Conservation (phyloP, 2,329 filamentous ascomycete species). For the Nothophaeocryptopus gaeumannii region DNA sequence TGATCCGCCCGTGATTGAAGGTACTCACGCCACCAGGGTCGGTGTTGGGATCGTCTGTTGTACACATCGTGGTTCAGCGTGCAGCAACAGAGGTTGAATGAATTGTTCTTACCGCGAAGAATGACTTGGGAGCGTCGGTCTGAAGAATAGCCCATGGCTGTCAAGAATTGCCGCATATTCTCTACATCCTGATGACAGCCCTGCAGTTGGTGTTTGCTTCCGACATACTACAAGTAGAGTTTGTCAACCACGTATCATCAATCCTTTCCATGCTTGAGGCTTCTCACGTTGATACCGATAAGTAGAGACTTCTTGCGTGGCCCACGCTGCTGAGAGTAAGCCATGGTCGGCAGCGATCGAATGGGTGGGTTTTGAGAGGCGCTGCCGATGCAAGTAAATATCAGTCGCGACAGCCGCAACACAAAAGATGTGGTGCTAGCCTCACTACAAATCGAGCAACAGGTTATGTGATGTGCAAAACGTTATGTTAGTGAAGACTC, state of each 20-base stretch:
- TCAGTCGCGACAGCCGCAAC: too few species aligned
- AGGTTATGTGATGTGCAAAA: not conserved
- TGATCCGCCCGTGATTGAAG: not conserved
- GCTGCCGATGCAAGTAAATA: not conserved
- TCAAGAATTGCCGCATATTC: conserved; percentile 49
- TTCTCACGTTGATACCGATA: conserved; percentile 52
- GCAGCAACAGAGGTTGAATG: too few species aligned
- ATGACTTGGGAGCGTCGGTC: conserved; percentile 38
- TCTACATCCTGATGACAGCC: conserved; percentile 49
- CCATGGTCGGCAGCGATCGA: conserved; percentile 1
- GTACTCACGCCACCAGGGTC: conserved; percentile 26
- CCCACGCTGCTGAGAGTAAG: conserved; percentile 4
- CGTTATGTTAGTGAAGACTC: not conserved
- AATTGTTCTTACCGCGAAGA: not conserved
- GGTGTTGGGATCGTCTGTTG: conserved; percentile 9
- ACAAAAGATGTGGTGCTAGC: too few species aligned
- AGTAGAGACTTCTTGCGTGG: conserved; percentile 47
- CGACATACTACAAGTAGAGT: conserved; percentile 1
- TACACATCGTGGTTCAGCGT: too few species aligned
- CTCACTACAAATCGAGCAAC: too few species aligned
- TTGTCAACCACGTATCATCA: too few species aligned
- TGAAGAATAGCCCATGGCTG: conserved; percentile 42
- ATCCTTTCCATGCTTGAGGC: too few species aligned
- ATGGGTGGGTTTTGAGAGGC: not conserved
- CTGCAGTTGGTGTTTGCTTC: conserved; percentile 40